A percentile compares a stretch with the other conserved stretches of the same genome.
Evolutionary conservation across 1,284 basidiomycete species (phyloP).

Genomic region (Melampsora occidentalis): DNA sequence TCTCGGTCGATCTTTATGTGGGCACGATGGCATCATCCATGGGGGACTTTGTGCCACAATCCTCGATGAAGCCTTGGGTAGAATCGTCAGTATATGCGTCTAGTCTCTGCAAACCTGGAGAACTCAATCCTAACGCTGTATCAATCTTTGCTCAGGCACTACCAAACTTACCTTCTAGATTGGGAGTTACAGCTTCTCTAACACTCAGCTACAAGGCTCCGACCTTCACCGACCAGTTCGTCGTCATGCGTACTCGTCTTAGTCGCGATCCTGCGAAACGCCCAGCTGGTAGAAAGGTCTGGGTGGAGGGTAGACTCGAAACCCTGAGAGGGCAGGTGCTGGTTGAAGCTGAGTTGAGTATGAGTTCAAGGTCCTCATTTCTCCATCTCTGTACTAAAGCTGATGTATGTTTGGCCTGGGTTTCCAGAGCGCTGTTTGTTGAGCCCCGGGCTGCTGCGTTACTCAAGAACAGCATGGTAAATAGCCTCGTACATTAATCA

Average conservation of each 20-base stretch:
- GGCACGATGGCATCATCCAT: constrained; percentile 87
- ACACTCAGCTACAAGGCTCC: constrained; percentile 74
- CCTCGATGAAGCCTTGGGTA: constrained; percentile 77
- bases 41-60: constrained; percentile 87
- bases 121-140: background rate
- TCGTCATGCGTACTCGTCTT: constrained; percentile 7
- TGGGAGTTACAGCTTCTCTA: constrained; percentile 57
- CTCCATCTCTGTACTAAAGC: background rate
- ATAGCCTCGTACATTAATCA: background rate
- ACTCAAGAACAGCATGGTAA: constrained; percentile 17
- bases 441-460: constrained; percentile 33
- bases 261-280: background rate
- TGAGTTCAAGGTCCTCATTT: background rate
- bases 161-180: constrained; percentile 19
- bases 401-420: background rate
- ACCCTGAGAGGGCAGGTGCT: constrained; percentile 15
- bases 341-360: constrained; percentile 41
- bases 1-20: constrained; percentile 79
- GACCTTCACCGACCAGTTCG: constrained; percentile 72
- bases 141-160: constrained; percentile 10
- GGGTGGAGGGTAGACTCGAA: constrained; percentile 26
- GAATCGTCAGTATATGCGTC: constrained; percentile 64
- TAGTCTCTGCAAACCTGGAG: background rate
- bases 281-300: constrained; percentile 25
- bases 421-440: constrained; percentile 27